Base-by-base conservation (phyloP, 208 protist species). In the Wallacemonas collosoma region DNA sequence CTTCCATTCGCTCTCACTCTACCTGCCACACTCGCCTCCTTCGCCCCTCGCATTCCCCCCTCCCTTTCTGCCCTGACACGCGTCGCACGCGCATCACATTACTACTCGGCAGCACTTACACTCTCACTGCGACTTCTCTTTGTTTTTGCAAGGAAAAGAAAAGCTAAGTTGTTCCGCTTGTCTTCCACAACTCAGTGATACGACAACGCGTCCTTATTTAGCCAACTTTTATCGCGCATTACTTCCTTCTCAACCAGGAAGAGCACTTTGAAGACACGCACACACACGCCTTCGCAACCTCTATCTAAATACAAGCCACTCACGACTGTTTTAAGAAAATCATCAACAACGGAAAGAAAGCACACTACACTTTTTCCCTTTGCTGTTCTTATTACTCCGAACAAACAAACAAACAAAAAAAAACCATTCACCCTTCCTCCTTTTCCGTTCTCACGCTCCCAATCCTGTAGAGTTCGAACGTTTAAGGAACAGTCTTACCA, bases 351-450 rank as follows among this genome's bases (percentile, higher is more conserved):
- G 26, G 26, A 53, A 73, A 75, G 65, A 57, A 41, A 74, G 43
- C 44, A 41, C 51, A 56, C 14, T n/a, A 56, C 26, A 56, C 12
- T n/a, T n/a, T 56, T 6, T 50, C 1, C 12, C 12, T 50, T 50
- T 50, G 45, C 45, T 50, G 45, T 50, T 50, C 45, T 12, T n/a
- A 26, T 2, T 39, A 56, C 55, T 61, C n/a, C 56, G 6, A 53
- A 66, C 7, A 12, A 50, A 72, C 41, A 73, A 43, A 65, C 61
- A 45, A 54, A 61, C 17, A 75, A 44, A 72, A 68, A 6, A 72
- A 68, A 68, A 6, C 70, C 40, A 51, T 50, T 72, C 43, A 47
- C 26, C 45, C 39, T 72, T 50, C 48, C 35, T 35, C 44, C 26
- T 57, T 43, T 68, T 67, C 41, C 43, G 44, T 14, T 26, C 38